These are phyloP conservation scores for Amanita phalloides DNA, from an alignment of 768 basidiomycete genomes.

Conservation along the genomic window DNA sequence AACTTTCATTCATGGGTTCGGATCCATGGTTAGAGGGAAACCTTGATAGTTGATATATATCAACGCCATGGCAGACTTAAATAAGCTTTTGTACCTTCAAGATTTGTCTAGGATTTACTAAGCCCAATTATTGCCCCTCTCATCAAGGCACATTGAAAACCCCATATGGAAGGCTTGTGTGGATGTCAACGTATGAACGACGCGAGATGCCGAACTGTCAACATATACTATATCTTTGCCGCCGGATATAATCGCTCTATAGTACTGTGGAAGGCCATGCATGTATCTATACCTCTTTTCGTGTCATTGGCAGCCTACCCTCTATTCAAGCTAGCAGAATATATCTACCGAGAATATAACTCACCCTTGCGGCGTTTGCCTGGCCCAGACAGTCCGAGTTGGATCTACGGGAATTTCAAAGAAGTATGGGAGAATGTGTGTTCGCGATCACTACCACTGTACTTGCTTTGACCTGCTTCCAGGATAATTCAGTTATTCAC, in stretches of 20 bases:
- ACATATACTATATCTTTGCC: too few relatives aligned
- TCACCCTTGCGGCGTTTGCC: constrained; percentile 39
- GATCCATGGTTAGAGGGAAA: not conserved
- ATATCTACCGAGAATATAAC: constrained; percentile 20
- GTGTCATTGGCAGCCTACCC: constrained; percentile 16
- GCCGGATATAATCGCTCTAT: too few relatives aligned
- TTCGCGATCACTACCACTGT: not conserved
- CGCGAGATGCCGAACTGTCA: too few relatives aligned
- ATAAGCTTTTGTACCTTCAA: not conserved
- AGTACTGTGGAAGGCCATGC: not conserved
- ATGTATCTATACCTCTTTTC: not conserved
- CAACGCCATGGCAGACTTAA: not conserved
- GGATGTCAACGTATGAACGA: constrained; percentile 5
- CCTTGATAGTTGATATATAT: not conserved
- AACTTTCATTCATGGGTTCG: not conserved
- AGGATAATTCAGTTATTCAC: constrained; percentile 28
- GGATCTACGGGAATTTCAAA: constrained; percentile 37
- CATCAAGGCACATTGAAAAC: constrained; percentile 23
- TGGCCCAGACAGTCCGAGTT: constrained; percentile 34
- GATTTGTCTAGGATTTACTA: constrained; percentile 32
- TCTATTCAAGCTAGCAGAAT: constrained; percentile 18
- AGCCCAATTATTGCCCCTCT: constrained; percentile 27
- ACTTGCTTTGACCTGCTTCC: not conserved
- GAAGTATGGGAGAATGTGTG: constrained; percentile 32
- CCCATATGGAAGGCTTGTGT: constrained; percentile 42